These are phyloP conservation scores for Kappamyces sp. DNA, from an alignment of 192 early-diverging fungal genomes.

Conservation along the genomic window DNA sequence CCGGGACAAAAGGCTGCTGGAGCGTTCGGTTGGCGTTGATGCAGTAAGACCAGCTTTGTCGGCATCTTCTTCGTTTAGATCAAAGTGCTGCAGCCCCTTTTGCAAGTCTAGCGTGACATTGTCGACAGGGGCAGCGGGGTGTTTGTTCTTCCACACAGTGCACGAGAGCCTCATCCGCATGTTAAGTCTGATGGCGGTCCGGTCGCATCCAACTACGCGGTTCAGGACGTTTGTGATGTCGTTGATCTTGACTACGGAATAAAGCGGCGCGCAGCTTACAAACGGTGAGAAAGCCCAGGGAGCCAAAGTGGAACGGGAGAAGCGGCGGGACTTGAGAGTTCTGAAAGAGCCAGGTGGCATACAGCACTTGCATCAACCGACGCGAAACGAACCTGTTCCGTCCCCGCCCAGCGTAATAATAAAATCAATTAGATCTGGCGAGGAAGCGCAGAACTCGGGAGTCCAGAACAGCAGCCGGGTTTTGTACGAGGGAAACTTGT, in stretches of 20 bases:
- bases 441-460: slow-evolving; percentile 25
- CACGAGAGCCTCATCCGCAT: slow-evolving; percentile 89
- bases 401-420: slow-evolving; percentile 93
- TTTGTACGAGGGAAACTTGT: slow-evolving; percentile 18
- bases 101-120: too few relatives aligned
- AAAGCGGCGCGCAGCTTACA: slow-evolving; percentile 18
- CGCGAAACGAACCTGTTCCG: slow-evolving; percentile 90
- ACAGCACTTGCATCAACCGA: slow-evolving; percentile 66
- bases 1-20: too few relatives aligned
- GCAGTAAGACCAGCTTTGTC: too few relatives aligned
- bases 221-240: slow-evolving; percentile 55
- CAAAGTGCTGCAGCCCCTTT: too few relatives aligned
- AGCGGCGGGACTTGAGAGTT: slow-evolving; percentile 66
- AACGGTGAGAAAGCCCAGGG: slow-evolving; percentile 77
- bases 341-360: slow-evolving; percentile 74
- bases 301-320: slow-evolving; percentile 80
- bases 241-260: slow-evolving; percentile 46
- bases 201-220: slow-evolving; percentile 33
- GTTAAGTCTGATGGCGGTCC: slow-evolving; percentile 73
- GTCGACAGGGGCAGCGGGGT: too few relatives aligned
- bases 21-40: too few relatives aligned
- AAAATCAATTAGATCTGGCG: slow-evolving; percentile 77
- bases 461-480: slow-evolving; percentile 21
- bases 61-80: too few relatives aligned
- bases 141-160: slow-evolving; percentile 65